Conservation (phyloP, 148 eudicot genomes). For the Chenopodium berlandieri region DNA sequence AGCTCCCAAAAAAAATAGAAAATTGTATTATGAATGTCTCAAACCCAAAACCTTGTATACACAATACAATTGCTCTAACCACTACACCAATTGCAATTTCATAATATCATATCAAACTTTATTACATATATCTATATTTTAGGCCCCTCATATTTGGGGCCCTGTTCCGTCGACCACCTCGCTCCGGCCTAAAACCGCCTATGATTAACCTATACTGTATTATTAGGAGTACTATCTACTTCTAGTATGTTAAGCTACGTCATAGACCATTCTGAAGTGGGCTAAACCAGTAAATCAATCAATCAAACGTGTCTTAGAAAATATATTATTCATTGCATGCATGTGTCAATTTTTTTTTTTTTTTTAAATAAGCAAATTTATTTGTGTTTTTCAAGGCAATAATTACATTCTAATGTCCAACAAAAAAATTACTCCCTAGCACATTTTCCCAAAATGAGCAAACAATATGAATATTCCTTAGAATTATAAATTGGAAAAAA, state of each 20-base stretch:
- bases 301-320: neutral
- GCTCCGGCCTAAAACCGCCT: no score
- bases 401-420: no score
- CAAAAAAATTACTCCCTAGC: neutral
- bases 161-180: no score
- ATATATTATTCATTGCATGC: neutral
- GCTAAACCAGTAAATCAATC: constrained; percentile 1
- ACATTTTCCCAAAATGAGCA: neutral
- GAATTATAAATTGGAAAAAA: neutral
- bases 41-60: no score
- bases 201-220: neutral
- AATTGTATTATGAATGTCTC: no score
- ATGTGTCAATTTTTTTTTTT: neutral
- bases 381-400: neutral
- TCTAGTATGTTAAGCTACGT: neutral
- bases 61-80: no score
- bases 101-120: no score
- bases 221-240: neutral
- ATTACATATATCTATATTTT: no score
- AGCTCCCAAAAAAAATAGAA: no score
- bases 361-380: no score
- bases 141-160: no score
- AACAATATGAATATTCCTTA: neutral
- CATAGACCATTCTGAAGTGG: neutral
- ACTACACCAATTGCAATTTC: no score